Base-by-base conservation (phyloP, 371 early-diverging fungal genomes). In the Mucor ambiguus region DNA sequence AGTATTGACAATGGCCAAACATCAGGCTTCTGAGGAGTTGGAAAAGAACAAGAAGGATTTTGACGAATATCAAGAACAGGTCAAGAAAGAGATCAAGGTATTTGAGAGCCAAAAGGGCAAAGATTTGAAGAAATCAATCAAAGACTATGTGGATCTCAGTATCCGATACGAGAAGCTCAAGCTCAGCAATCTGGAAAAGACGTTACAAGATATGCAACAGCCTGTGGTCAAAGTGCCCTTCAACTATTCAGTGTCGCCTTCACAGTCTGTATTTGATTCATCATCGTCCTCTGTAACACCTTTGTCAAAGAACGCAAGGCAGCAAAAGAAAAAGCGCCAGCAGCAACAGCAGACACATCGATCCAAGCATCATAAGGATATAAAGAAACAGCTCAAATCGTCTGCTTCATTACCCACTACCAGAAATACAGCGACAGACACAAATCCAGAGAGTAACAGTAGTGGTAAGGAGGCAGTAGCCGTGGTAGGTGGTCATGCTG, bases 31-130 rank as follows among this genome's bases (percentile, higher is more conserved):
- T n/a, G 72, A 68, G 26, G 72, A 61, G 12, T 48, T 85, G 37
- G 74, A 77, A 9, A 65, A 69, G 37, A 68, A 67, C 1, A 66
- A 78, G 22, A 64, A 76, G 22, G 71, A 74, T 20, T 85, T 85
- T 66, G 81, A 83, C 61, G 66, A 59, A 37, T 76, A 78, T 29
- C 85, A 87, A 46, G 71, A 64, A 22, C 74, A 75, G 20, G 86
- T 84, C 11, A 85, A 83, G 24, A 69, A 82, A 20, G 88, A 87
- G 41, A 74, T 87, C 16, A 63, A 77, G 38, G 66, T 81, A 11
- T 85, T 86, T 46, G 88, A 86, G 48, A 68, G 69, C 10, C 84
- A 83, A 55, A 86, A 84, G 59, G 72, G 74, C 8, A 79, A 72
- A 28, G 85, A 85, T 60, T 67, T 86, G 61, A 80, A 68, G 24